Base-by-base conservation (phyloP, 345 rosid species). In the Pugionium cornutum region DNA sequence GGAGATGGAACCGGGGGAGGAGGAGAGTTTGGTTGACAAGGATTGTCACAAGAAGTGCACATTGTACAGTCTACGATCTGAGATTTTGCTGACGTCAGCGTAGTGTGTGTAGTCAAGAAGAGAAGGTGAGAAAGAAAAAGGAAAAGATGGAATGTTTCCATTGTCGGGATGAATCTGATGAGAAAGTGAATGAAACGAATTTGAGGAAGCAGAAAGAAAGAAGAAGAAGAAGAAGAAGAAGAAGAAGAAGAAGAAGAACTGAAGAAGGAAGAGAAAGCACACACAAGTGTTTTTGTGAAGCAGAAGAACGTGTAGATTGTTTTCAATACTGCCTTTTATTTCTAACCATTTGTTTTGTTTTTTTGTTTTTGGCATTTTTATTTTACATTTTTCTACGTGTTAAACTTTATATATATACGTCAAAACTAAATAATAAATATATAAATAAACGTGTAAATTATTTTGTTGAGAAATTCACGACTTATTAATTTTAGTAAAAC, bases 11-110 rank as follows among this genome's bases (percentile, higher is more conserved):
- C 39, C 1, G 82, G 84, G 3, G 96, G 91, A 5, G 88, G 88
- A 0, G 84, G 51, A 1, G 81, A 79, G 1, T 11, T 63, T 63
- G 70, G 81, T 29, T 68, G 79, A 70, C 86, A 83, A 9, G 92
- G 96, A 56, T 80, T 84, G 28, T 84, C 86, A 31, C 99, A 90
- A 1, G 87, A 71, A 30, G 97, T 60, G 80, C 99, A 94, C 97
- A 88, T 84, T 77, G 96, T 87, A 78, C 97, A 94, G 28, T 85
- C 90, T 66, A 68, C 72, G 65, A 50, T 34, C 74, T 84, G 83
- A 76, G 83, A 72, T 48, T 27, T 25, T 34, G 81, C 75, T 44
- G 84, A 26, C 9, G 68, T 46, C 1, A 78, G 44, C 1, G 72
- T 26, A 29, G 70, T 30, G 60, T 52, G n/a, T 7, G 69, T 9